These are phyloP conservation scores for Capsicum chinense DNA, from an alignment of 257 asterid species.

Conservation along the genomic window DNA sequence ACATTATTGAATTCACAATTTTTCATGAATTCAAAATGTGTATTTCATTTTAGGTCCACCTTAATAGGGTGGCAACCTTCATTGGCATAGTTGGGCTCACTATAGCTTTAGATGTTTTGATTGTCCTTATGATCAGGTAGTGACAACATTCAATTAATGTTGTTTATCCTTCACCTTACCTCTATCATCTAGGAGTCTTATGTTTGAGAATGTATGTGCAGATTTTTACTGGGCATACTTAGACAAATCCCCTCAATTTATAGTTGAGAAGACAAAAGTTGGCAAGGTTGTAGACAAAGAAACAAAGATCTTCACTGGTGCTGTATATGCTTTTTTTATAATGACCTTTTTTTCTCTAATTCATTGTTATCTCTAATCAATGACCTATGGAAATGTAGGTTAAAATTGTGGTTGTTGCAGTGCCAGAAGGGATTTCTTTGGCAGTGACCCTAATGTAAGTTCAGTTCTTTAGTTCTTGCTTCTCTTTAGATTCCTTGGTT, in stretches of 20 bases:
- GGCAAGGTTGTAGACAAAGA: constrained; percentile 78
- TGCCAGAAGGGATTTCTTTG: constrained; percentile 97
- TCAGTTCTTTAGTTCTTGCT: constrained; percentile 13
- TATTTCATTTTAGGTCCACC: constrained; percentile 65
- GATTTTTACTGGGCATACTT: constrained; percentile 85
- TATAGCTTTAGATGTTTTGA: constrained; percentile 72
- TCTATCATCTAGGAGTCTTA: not conserved
- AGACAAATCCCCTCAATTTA: constrained; percentile 59
- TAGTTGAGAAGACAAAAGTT: constrained; percentile 63
- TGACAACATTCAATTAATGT: constrained; percentile 20
- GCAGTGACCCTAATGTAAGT: constrained; percentile 97
- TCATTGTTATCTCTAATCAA: not conserved
- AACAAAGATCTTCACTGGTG: constrained; percentile 82
- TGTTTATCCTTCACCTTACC: constrained; percentile 31
- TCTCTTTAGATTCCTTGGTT: constrained; percentile 22
- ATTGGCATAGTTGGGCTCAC: constrained; percentile 86
- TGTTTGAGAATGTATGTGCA: constrained; percentile 40
- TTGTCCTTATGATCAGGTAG: constrained; percentile 77
- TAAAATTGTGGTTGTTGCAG: constrained; percentile 94
- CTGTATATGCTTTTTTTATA: constrained; percentile 51
- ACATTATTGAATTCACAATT: not conserved
- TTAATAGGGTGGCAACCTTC: constrained; percentile 95
- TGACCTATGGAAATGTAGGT: constrained; percentile 52
- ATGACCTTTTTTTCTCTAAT: constrained; percentile 12
- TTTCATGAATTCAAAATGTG: not conserved